Percentiles rank a stretch among this genome's conserved stretches.
Conservation (phyloP, 441 rosid species). For the Iberis amara region DNA sequence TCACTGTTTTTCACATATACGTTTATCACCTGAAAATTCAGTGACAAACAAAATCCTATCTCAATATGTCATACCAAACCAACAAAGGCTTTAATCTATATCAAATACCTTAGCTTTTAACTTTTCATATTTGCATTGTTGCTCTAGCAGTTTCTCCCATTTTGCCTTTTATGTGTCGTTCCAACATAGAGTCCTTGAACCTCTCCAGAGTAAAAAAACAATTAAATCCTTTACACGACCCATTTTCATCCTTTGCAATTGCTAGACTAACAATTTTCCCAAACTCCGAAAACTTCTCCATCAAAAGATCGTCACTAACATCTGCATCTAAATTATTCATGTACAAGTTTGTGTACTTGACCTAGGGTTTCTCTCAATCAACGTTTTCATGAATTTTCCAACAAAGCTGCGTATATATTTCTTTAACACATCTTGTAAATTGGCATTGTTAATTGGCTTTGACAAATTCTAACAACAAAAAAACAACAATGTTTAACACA, state of each 20-base stretch:
- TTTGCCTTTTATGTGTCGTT: conserved; percentile 57
- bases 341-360: conserved; percentile 43
- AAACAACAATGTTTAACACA: neutral
- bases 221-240: conserved; percentile 36
- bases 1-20: conserved; percentile 47
- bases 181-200: conserved; percentile 40
- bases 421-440: conserved; percentile 41
- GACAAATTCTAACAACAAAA: conserved; percentile 37
- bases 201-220: conserved; percentile 24
- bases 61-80: neutral
- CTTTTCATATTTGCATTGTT: conserved; percentile 34
- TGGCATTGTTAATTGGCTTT: conserved; percentile 34
- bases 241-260: conserved; percentile 38
- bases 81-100: neutral
- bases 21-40: conserved; percentile 39
- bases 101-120: conserved; percentile 35
- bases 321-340: conserved; percentile 47
- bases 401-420: conserved; percentile 42
- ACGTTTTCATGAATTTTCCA: conserved; percentile 43
- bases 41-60: neutral
- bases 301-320: conserved; percentile 36
- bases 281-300: conserved; percentile 42
- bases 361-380: conserved; percentile 38
- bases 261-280: conserved; percentile 46
- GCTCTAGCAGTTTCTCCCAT: conserved; percentile 37